Conservation (phyloP, 2,329 filamentous ascomycete genomes). For the Neonectria coccinea region DNA sequence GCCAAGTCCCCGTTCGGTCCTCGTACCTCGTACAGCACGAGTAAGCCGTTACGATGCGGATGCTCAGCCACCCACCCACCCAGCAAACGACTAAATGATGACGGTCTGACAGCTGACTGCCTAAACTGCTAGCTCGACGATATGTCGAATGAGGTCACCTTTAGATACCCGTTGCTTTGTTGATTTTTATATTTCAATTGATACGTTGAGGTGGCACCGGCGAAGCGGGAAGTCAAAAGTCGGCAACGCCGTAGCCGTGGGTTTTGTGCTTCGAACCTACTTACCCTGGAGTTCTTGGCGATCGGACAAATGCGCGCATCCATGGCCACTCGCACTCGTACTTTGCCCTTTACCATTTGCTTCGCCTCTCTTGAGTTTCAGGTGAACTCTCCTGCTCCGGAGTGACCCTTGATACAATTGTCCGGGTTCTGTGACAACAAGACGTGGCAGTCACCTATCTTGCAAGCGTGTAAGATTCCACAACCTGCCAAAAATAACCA, state of each 20-base stretch:
- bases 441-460: not conserved
- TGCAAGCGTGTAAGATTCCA: not conserved
- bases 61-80: conserved; percentile 11
- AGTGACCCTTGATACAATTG: conserved; percentile 8
- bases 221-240: conserved; percentile 1
- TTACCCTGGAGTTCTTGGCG: conserved; percentile 14
- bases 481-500: conserved; percentile 8
- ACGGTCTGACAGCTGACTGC: conserved; percentile 2
- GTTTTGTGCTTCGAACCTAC: not conserved
- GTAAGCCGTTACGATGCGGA: conserved; percentile 9
- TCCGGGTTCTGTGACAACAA: conserved; percentile 9
- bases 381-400: conserved; percentile 10
- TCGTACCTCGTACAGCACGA: conserved; percentile 9
- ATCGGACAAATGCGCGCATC: conserved; percentile 15
- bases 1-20: conserved; percentile 2
- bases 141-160: not conserved
- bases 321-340: not conserved
- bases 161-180: conserved; percentile 2
- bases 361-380: conserved; percentile 17
- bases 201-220: not conserved
- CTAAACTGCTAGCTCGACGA: not conserved
- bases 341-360: too few species aligned
- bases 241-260: not conserved
- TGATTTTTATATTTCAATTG: conserved; percentile 9
- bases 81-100: conserved; percentile 12